Conservation (phyloP, 805 yeast genomes). For the Myxozyma lipomycoides region DNA sequence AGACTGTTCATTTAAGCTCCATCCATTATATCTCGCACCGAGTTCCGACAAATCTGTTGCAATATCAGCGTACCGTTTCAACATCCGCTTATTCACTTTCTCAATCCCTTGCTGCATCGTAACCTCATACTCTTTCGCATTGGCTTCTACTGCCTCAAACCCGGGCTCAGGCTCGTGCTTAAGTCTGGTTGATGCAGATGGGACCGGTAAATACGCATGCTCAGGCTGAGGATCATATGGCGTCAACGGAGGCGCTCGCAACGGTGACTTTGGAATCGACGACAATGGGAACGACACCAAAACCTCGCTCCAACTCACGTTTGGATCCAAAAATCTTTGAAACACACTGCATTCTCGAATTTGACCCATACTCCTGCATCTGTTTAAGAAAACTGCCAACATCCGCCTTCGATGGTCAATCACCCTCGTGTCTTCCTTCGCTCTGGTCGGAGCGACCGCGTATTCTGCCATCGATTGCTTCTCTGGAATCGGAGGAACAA, state of each 20-base stretch:
- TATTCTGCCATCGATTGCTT: slow-evolving; percentile 60
- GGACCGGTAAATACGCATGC: slow-evolving; percentile 61
- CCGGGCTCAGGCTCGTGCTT: slow-evolving; percentile 31
- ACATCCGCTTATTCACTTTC: slow-evolving; percentile 52
- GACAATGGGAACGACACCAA: slow-evolving; percentile 53
- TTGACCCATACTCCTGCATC: slow-evolving; percentile 58
- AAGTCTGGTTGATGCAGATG: slow-evolving; percentile 43
- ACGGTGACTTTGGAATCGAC: slow-evolving; percentile 48
- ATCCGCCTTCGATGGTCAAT: slow-evolving; percentile 71
- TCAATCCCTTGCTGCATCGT: slow-evolving; percentile 50
- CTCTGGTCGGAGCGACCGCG: slow-evolving; percentile 45
- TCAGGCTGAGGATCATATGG: slow-evolving; percentile 56
- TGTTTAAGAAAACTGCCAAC: slow-evolving; percentile 70
- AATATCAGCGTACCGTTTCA: slow-evolving; percentile 54
- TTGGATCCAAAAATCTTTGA: slow-evolving; percentile 78
- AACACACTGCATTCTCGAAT: slow-evolving; percentile 61
- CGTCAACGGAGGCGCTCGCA: slow-evolving; percentile 59
- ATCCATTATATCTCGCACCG: slow-evolving; percentile 67
- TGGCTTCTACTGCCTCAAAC: slow-evolving; percentile 43
- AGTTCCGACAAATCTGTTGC: slow-evolving; percentile 67
- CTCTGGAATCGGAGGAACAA: slow-evolving; percentile 93
- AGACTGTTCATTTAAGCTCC: slow-evolving; percentile 48
- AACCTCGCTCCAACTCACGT: slow-evolving; percentile 78
- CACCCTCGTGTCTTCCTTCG: slow-evolving; percentile 42
- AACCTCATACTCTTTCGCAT: slow-evolving; percentile 46